Percentiles rank a stretch among this genome's conserved stretches.
Evolutionary conservation across 164 flowering plant species (phyloP).

Genomic region (Liriodendron chinense): DNA sequence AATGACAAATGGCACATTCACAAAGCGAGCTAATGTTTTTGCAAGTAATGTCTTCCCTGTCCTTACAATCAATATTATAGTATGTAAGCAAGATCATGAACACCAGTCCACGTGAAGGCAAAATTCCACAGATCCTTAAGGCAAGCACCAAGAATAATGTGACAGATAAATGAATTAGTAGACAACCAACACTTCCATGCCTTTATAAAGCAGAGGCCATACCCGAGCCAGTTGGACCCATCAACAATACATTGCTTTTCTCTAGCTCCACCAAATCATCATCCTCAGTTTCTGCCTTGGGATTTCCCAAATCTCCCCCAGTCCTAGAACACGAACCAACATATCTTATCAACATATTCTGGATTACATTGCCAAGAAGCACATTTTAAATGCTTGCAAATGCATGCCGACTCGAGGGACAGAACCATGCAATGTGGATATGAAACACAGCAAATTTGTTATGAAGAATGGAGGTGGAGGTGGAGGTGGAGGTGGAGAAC

Average conservation of each 20-base stretch:
- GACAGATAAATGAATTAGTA: not conserved
- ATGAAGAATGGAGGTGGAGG: not conserved
- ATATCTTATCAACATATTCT: slow-evolving; percentile 10
- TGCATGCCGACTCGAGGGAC: not conserved
- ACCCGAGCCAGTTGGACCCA: slow-evolving; percentile 99
- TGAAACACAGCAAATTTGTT: not conserved
- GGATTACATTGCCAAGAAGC: not conserved
- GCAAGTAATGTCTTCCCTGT: slow-evolving; percentile 97
- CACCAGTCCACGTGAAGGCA: not conserved
- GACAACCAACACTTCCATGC: not conserved
- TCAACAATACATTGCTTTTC: slow-evolving; percentile 93
- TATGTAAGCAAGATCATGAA: slow-evolving; percentile 5
- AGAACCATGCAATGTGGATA: not conserved
- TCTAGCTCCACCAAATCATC: slow-evolving; percentile 77
- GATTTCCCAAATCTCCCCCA: slow-evolving; percentile 50
- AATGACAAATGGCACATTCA: slow-evolving; percentile 97
- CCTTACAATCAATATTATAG: slow-evolving; percentile 16
- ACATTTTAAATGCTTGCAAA: not conserved
- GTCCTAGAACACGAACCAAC: slow-evolving; percentile 44
- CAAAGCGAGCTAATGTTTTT: slow-evolving; percentile 93
- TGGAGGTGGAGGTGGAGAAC: not conserved
- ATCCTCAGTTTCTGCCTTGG: slow-evolving; percentile 40
- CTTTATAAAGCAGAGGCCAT: slow-evolving; percentile 10
- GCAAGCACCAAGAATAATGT: slow-evolving; percentile 5
- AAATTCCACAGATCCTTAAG: slow-evolving; percentile 4